Evolutionary conservation across 78 protist genomes (phyloP).

Genomic region (Dictyostelium brefeldianum): DNA sequence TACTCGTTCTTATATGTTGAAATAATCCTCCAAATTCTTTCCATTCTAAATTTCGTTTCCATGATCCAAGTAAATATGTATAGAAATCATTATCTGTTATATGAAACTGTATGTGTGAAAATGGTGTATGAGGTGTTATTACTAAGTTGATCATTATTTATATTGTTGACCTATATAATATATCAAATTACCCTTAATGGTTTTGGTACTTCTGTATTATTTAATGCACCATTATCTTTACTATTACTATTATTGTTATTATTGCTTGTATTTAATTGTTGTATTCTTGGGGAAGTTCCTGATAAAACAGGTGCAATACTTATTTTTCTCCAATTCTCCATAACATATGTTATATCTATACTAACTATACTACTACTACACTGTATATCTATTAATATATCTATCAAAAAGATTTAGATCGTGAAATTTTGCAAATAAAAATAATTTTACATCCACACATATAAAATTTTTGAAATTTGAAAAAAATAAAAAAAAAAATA

Average conservation of each 20-base stretch:
- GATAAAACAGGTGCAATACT: constrained; percentile 46
- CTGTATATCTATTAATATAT: too few species aligned
- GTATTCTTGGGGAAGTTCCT: background rate
- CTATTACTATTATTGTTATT: background rate
- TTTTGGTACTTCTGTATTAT: constrained; percentile 12
- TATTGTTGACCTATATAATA: too few species aligned
- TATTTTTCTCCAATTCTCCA: constrained; percentile 49
- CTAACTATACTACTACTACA: background rate
- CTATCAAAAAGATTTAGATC: too few species aligned
- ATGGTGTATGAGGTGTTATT: too few species aligned
- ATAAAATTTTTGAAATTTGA: too few species aligned
- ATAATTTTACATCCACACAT: too few species aligned
- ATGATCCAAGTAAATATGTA: constrained; percentile 67
- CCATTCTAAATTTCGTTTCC: constrained; percentile 88
- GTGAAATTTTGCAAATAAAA: too few species aligned
- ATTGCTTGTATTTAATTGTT: background rate
- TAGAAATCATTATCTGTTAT: constrained; percentile 72
- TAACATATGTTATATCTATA: background rate
- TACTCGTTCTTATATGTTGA: constrained; percentile 71
- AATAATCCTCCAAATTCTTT: constrained; percentile 78
- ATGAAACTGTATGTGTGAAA: constrained; percentile 21
- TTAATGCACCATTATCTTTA: too few species aligned
- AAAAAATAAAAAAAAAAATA: too few species aligned
- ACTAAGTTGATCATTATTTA: too few species aligned
- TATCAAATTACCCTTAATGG: constrained; percentile 27